Base-by-base conservation (phyloP, 768 basidiomycete genomes). In the Podaxis sp. region DNA sequence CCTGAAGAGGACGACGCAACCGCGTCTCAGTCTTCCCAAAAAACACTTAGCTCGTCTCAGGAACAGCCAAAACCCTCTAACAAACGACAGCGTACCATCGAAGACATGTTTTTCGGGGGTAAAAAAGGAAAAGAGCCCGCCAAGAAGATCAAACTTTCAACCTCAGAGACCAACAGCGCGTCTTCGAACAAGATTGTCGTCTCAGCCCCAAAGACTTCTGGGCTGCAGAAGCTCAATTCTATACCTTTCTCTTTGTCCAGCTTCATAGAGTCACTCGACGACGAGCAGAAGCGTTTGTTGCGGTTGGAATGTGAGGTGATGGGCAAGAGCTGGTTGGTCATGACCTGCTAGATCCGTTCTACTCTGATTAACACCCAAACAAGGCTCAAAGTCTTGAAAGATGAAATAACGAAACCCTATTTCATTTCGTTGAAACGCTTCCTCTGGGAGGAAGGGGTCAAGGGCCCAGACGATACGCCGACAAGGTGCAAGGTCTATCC, bases 381-480 rank as follows among this genome's bases (percentile, higher is more conserved):
- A 46, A 93, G 90, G 92, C 77, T 93, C 47, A 89, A 89, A 70
- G 66, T 89, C 38, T 79, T 94, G 59, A 85, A 87, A 65, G 83
- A 87, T 63, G 92, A 94, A 69, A 82, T 94, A 56, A 82, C 79
- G 67, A 88, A 91, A 68, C 83, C 89, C 0, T 94, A 93, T 73
- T 94, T 94, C 68, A 73, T 93, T 56, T 69, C 82, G 25, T 72
- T 94, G 60, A 93, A 94, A 72, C 74, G 77, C 57, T 91, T 86
- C 66, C 79, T 93, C 19, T 86, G 83, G 82, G 74, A 81, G 4
- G 83, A 88, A 69, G 89, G 88, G 17, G 83, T 88, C 12, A 77
- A 71, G 63, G 85, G 82, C 27, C 73, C 78, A 3, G 76, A 82
- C 22, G 83, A 86, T 69, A 77, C 72, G 47, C 69, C 75, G 22